A percentile compares a stretch with the other conserved stretches of the same genome.
These are phyloP conservation scores for Nemania sp. DNA, from an alignment of 2,329 filamentous ascomycete species.

Conservation along the genomic window DNA sequence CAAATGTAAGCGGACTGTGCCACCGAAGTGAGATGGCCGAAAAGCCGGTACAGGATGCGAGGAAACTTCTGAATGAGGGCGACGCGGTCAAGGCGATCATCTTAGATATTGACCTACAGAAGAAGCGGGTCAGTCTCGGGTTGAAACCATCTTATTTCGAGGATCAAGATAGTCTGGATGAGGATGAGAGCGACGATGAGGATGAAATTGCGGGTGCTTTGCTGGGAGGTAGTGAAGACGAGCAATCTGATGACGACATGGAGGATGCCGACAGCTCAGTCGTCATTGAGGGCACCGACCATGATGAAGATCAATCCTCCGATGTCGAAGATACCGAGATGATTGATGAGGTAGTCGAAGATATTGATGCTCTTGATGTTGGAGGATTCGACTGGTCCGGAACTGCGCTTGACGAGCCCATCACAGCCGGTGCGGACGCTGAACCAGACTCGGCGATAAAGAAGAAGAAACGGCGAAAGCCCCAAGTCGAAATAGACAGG, in stretches of 20 bases:
- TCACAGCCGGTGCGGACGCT: slow-evolving; percentile 55
- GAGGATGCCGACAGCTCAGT: slow-evolving; percentile 51
- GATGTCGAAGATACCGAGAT: slow-evolving; percentile 51
- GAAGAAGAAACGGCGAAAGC: slow-evolving; percentile 76
- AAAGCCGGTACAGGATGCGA: slow-evolving; percentile 78
- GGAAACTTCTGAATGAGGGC: slow-evolving; percentile 85
- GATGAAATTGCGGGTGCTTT: slow-evolving; percentile 53
- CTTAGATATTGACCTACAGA: slow-evolving; percentile 73
- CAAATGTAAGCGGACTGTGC: slow-evolving; percentile 89
- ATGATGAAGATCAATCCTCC: slow-evolving; percentile 46
- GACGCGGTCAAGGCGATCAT: slow-evolving; percentile 93
- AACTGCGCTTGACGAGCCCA: slow-evolving; percentile 62
- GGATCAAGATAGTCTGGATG: slow-evolving; percentile 57
- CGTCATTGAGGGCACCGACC: slow-evolving; percentile 52
- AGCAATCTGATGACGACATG: slow-evolving; percentile 50
- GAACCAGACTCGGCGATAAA: slow-evolving; percentile 47
- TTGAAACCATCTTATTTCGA: slow-evolving; percentile 92
- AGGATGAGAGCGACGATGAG: slow-evolving; percentile 46
- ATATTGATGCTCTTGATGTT: slow-evolving; percentile 63
- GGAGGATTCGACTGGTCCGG: slow-evolving; percentile 90
- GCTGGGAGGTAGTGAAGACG: slow-evolving; percentile 44
- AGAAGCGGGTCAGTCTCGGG: slow-evolving; percentile 83
- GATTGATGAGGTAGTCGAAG: slow-evolving; percentile 44
- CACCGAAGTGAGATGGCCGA: slow-evolving; percentile 93
- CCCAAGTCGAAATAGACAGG: slow-evolving; percentile 80